Evolutionary conservation across 768 basidiomycete species (phyloP).

Genomic region (Hygrocybe punicea): DNA sequence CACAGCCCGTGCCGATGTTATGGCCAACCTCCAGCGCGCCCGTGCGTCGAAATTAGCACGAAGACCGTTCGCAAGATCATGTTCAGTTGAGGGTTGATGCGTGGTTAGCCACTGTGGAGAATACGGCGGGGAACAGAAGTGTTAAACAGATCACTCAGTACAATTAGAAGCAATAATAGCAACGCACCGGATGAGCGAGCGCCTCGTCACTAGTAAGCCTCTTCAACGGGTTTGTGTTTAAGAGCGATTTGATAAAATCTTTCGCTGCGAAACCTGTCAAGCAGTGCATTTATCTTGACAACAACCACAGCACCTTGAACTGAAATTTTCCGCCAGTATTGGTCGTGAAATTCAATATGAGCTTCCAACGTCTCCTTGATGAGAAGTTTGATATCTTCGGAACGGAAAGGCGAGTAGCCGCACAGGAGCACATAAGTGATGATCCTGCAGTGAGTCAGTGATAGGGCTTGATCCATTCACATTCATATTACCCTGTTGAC

Average conservation of each 20-base stretch:
- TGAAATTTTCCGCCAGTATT: constrained; percentile 92
- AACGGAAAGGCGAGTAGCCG: constrained; percentile 93
- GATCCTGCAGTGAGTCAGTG: constrained; percentile 46
- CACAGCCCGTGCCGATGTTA: constrained; percentile 47
- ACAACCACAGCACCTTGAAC: constrained; percentile 48
- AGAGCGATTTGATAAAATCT: constrained; percentile 67
- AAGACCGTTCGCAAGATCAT: constrained; percentile 69
- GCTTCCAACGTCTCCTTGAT: constrained; percentile 82
- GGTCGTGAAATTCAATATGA: constrained; percentile 86
- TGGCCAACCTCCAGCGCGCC: constrained; percentile 71
- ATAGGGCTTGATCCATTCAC: not conserved
- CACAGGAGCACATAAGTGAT: constrained; percentile 95
- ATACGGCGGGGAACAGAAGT: not conserved
- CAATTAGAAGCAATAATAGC: not conserved
- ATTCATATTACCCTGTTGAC: constrained; percentile 70
- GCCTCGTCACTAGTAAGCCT: constrained; percentile 77
- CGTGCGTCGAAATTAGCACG: constrained; percentile 80
- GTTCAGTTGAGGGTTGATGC: constrained; percentile 60
- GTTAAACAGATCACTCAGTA: not conserved
- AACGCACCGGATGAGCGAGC: constrained; percentile 57
- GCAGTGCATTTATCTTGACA: not conserved
- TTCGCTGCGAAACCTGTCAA: constrained; percentile 56
- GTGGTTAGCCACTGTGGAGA: constrained; percentile 68
- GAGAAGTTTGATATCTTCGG: constrained; percentile 71
- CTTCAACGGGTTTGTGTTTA: constrained; percentile 65